Conservation (phyloP, 2,329 filamentous ascomycete species). For the Rhytidhysteron rufulum region DNA sequence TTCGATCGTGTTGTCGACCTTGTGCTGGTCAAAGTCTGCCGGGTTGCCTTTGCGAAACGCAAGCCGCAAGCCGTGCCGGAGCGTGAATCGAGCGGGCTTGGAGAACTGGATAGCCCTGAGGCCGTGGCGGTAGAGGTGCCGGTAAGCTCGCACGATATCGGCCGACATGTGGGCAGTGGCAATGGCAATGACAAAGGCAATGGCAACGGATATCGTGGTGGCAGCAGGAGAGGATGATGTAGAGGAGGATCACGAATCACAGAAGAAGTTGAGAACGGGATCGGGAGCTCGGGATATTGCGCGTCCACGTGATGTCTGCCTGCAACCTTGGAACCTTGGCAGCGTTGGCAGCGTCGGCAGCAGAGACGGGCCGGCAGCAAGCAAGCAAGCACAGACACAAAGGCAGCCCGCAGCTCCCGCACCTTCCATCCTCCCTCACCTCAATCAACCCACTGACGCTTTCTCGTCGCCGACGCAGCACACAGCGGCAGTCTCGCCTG, state of each 20-base stretch:
- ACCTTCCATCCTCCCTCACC: not conserved
- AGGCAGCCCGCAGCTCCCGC: not conserved
- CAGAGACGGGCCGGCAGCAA: not conserved
- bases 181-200: not conserved
- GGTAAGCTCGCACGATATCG: conserved; percentile 62
- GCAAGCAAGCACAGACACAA: not conserved
- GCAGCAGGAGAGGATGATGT: not conserved
- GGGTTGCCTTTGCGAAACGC: conserved; percentile 34
- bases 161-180: conserved; percentile 19
- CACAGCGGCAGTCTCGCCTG: not conserved
- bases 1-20: conserved; percentile 62
- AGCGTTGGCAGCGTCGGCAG: not conserved
- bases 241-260: no score
- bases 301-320: not conserved
- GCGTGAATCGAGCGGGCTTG: conserved; percentile 61
- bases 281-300: no score
- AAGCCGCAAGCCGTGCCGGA: conserved; percentile 49
- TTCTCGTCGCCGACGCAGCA: not conserved
- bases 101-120: conserved; percentile 71
- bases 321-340: not conserved
- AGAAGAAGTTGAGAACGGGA: no score
- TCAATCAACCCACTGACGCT: not conserved
- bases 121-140: conserved; percentile 62
- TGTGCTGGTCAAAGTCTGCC: conserved; percentile 35
- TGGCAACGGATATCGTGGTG: no score